Percentiles rank a stretch among this genome's conserved stretches.
Evolutionary conservation across 225 moss, liverwort and hornwort species (phyloP).

Genomic region (Bryum argenteum): DNA sequence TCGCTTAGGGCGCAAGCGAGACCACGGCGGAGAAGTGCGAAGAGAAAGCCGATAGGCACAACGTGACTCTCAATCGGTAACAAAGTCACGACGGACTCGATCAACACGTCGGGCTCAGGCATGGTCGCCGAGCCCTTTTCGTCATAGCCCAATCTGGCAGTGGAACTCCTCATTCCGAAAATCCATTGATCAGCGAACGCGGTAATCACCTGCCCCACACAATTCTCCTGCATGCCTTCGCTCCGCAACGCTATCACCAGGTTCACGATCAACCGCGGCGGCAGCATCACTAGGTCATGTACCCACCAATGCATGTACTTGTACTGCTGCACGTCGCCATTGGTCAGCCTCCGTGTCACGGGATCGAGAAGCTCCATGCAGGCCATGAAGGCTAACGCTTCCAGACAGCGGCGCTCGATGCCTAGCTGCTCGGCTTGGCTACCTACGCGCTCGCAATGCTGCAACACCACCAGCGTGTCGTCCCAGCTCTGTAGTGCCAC

Average conservation of each 20-base stretch:
- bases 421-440: slow-evolving; percentile 68
- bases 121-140: slow-evolving; percentile 10
- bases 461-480: slow-evolving; percentile 70
- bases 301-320: slow-evolving; percentile 73
- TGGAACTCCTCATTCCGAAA: slow-evolving; percentile 17
- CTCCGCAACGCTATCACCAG: slow-evolving; percentile 64
- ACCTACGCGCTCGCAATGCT: slow-evolving; percentile 57
- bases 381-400: slow-evolving; percentile 76
- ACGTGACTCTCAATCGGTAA: slow-evolving; percentile 64
- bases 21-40: slow-evolving; percentile 72
- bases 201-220: slow-evolving; percentile 79
- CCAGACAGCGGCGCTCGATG: slow-evolving; percentile 69
- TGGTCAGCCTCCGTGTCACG: slow-evolving; percentile 39
- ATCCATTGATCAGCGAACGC: slow-evolving; percentile 80
- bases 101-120: slow-evolving; percentile 40
- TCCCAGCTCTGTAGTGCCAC: slow-evolving; percentile 89
- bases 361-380: slow-evolving; percentile 83
- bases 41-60: slow-evolving; percentile 80
- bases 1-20: slow-evolving; percentile 58
- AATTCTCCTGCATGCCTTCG: slow-evolving; percentile 90
- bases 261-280: slow-evolving; percentile 66
- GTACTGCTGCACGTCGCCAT: slow-evolving; percentile 46
- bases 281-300: slow-evolving; percentile 64
- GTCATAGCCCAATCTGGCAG: slow-evolving; percentile 14
- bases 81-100: slow-evolving; percentile 70